Conservation (phyloP, 768 basidiomycete species). For the Clavulina sp. region DNA sequence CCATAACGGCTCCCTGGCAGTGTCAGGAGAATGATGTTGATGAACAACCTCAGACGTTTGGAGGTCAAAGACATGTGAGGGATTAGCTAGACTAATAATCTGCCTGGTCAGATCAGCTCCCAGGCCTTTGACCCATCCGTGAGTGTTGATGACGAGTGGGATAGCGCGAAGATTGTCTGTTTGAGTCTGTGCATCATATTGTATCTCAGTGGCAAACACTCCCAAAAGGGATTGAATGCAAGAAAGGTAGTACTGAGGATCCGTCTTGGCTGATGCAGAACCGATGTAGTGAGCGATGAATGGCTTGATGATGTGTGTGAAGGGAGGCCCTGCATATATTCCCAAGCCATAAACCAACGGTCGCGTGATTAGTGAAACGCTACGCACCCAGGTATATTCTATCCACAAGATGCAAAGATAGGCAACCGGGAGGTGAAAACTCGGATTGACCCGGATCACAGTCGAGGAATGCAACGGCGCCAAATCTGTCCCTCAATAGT, state of each 20-base stretch:
- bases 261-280: conserved; percentile 53
- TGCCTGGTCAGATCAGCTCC: conserved; percentile 59
- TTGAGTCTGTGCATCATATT: conserved; percentile 22
- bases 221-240: conserved; percentile 50
- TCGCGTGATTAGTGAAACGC: background rate
- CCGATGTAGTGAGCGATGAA: conserved; percentile 69
- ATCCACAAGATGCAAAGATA: conserved; percentile 59
- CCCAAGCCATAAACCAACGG: background rate
- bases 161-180: conserved; percentile 31
- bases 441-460: conserved; percentile 90
- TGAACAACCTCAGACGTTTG: background rate
- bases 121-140: conserved; percentile 93
- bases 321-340: conserved; percentile 51
- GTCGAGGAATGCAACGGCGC: conserved; percentile 67
- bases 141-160: conserved; percentile 85
- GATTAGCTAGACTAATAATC: conserved; percentile 48
- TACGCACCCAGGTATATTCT: conserved; percentile 44
- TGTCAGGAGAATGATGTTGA: background rate
- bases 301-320: conserved; percentile 64
- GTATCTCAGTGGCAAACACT: conserved; percentile 51
- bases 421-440: conserved; percentile 74
- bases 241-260: conserved; percentile 58
- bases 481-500: background rate
- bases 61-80: conserved; percentile 38
- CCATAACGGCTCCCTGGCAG: background rate